These are phyloP conservation scores for Gossypium australe DNA, from an alignment of 345 rosid species.

Conservation along the genomic window DNA sequence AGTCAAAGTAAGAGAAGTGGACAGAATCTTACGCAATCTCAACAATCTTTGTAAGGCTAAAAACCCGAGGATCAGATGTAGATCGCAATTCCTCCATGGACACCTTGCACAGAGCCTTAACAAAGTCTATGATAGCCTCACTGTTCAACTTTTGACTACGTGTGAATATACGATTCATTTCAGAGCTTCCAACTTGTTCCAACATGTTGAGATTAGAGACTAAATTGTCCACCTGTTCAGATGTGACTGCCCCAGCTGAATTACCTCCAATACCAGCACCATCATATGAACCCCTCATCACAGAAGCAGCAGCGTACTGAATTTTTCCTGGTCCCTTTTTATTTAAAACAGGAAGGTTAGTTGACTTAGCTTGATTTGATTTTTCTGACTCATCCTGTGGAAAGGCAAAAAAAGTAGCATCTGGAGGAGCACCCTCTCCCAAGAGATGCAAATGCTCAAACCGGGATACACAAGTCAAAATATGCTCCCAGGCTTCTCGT, in stretches of 20 bases:
- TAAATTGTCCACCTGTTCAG: constrained; percentile 87
- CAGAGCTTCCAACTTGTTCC: constrained; percentile 80
- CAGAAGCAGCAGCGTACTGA: constrained; percentile 81
- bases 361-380: constrained; percentile 70
- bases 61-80: constrained; percentile 91
- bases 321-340: constrained; percentile 83
- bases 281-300: constrained; percentile 95
- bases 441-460: constrained; percentile 96
- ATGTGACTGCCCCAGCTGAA: constrained; percentile 65
- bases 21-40: constrained; percentile 86
- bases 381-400: constrained; percentile 83
- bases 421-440: constrained; percentile 99
- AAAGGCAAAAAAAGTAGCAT: constrained; percentile 90
- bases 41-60: constrained; percentile 96
- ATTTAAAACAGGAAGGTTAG: constrained; percentile 67
- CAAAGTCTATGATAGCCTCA: constrained; percentile 94
- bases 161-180: constrained; percentile 91
- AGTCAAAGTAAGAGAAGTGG: constrained; percentile 15
- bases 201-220: constrained; percentile 91
- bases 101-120: constrained; percentile 97
- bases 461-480: constrained; percentile 95
- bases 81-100: constrained; percentile 95
- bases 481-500: constrained; percentile 99
- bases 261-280: constrained; percentile 80
- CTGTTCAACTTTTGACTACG: constrained; percentile 94